Evolutionary conservation across 306 rosid genomes (phyloP).

Genomic region (Quercus suber): DNA sequence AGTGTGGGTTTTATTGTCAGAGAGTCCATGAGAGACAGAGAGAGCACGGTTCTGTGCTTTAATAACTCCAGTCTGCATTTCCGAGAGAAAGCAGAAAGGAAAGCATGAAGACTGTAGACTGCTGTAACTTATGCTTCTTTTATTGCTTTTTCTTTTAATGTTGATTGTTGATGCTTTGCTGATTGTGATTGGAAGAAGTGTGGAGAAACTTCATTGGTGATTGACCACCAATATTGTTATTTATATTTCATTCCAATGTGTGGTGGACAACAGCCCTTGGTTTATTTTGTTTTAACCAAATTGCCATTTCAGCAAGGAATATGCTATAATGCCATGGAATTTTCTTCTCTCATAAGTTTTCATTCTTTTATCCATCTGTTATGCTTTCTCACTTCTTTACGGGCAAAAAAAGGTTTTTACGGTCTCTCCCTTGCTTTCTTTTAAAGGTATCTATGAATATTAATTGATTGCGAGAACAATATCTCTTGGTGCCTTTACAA

Average conservation of each 20-base stretch:
- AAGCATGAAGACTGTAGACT: not conserved
- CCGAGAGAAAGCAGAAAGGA: conserved; percentile 1
- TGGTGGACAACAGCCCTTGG: not conserved
- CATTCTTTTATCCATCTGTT: not conserved
- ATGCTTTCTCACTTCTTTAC: no score
- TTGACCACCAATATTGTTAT: not conserved
- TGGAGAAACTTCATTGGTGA: not conserved
- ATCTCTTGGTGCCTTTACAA: no score
- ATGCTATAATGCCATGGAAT: conserved; percentile 3
- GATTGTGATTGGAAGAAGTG: not conserved
- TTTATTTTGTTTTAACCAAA: not conserved
- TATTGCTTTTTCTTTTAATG: no score
- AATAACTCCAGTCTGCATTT: conserved; percentile 54
- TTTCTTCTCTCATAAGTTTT: not conserved
- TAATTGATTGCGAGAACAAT: no score
- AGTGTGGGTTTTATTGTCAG: conserved; percentile 24
- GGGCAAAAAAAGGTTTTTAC: no score
- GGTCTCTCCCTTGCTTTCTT: no score
- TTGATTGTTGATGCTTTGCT: no score
- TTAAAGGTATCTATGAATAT: no score
- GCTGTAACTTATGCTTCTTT: not conserved
- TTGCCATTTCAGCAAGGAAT: conserved; percentile 17
- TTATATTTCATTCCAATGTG: not conserved
- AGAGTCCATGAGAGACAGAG: conserved; percentile 46
- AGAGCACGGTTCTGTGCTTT: not conserved